Conservation (phyloP, 2,329 filamentous ascomycete species). For the Talaromyces sp. region DNA sequence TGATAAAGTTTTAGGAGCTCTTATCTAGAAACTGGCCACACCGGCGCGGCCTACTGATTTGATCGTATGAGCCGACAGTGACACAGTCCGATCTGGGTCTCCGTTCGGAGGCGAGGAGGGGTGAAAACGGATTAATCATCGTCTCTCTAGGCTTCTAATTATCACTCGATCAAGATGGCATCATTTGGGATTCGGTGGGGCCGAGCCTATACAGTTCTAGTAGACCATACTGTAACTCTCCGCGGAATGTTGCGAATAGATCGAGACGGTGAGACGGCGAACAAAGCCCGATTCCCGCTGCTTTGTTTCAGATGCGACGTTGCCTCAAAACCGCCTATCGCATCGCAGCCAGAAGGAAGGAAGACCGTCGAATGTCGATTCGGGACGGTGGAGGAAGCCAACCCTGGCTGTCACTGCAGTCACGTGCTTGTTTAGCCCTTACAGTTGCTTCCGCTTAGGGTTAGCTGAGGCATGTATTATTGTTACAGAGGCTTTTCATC, state of each 20-base stretch:
- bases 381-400: not conserved
- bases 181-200: conserved; percentile 2
- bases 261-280: not conserved
- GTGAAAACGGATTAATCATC: conserved; percentile 6
- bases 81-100: not conserved
- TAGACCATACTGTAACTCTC: not conserved
- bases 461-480: not conserved
- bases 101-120: conserved; percentile 2
- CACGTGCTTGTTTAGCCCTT: not conserved
- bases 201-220: not conserved
- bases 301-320: conserved; percentile 3
- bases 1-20: conserved; percentile 5
- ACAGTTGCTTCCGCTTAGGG: not conserved
- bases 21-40: not conserved
- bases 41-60: not conserved
- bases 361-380: not conserved
- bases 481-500: not conserved
- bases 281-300: conserved; percentile 3
- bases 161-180: conserved; percentile 11
- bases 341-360: not conserved
- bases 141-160: not conserved
- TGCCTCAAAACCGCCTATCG: not conserved
- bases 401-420: not conserved
- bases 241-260: not conserved
- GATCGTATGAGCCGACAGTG: not conserved